A percentile compares a stretch with the other conserved stretches of the same genome.
Evolutionary conservation across 345 rosid genomes (phyloP).

Genomic region (Brassica rapa): DNA sequence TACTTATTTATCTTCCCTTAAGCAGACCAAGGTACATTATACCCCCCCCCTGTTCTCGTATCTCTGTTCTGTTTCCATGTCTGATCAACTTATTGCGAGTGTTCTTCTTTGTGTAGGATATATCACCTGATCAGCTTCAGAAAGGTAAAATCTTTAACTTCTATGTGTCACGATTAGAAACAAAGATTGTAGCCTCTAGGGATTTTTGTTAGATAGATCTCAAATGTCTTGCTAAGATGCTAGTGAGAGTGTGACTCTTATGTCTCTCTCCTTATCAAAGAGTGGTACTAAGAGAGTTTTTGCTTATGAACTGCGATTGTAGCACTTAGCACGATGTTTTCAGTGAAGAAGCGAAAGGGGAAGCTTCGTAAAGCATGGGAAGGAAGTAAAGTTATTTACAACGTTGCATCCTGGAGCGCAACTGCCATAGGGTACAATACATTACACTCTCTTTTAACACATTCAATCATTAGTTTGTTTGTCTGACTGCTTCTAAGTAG

Average conservation of each 20-base stretch:
- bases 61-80: background rate
- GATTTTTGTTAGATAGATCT: background rate
- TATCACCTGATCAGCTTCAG: slow-evolving; percentile 93
- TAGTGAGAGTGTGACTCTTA: background rate
- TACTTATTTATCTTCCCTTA: slow-evolving; percentile 76
- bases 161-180: background rate
- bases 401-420: slow-evolving; percentile 98
- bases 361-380: slow-evolving; percentile 98
- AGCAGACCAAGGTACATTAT: slow-evolving; percentile 66
- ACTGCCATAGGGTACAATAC: slow-evolving; percentile 72
- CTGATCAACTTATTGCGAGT: background rate
- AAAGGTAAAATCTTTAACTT: slow-evolving; percentile 51
- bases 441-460: background rate
- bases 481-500: background rate
- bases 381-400: slow-evolving; percentile 92
- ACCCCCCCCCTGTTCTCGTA: background rate
- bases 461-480: background rate
- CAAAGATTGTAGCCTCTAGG: background rate
- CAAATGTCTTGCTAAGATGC: background rate
- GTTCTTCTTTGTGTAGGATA: slow-evolving; percentile 56
- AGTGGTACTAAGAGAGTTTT: background rate
- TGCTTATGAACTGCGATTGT: slow-evolving; percentile 21
- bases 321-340: slow-evolving; percentile 92
- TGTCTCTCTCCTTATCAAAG: background rate
- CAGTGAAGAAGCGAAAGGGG: slow-evolving; percentile 79